These are phyloP conservation scores for Dactylorhiza incarnata DNA, from an alignment of 106 monocot genomes.

Conservation along the genomic window DNA sequence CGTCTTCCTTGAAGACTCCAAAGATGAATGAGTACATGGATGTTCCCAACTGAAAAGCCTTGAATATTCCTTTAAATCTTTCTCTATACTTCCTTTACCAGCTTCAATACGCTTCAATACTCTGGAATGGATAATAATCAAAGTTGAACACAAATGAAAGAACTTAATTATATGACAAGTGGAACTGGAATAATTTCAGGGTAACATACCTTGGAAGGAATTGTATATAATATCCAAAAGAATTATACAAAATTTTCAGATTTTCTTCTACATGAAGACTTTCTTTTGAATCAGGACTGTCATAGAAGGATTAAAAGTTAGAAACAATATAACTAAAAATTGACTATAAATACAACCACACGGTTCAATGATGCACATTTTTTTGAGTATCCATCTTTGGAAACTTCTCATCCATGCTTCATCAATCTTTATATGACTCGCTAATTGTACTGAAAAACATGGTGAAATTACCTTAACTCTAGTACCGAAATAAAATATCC, in stretches of 20 bases:
- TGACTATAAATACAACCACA: background rate
- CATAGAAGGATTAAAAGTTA: slow-evolving; percentile 2
- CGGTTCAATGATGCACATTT: background rate
- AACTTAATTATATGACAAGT: background rate
- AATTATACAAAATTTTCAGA: slow-evolving; percentile 77
- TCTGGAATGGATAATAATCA: slow-evolving; percentile 23
- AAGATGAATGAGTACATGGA: slow-evolving; percentile 20
- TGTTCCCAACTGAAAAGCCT: slow-evolving; percentile 74
- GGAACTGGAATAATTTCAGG: background rate
- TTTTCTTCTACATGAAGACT: slow-evolving; percentile 17
- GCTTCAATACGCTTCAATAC: slow-evolving; percentile 51
- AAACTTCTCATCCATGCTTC: background rate
- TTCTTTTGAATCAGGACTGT: slow-evolving; percentile 20
- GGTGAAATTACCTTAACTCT: too few species aligned
- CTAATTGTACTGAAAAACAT: background rate
- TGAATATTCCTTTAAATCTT: slow-evolving; percentile 55
- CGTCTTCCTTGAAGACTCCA: slow-evolving; percentile 55
- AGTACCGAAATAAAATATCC: background rate
- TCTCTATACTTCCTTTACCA: slow-evolving; percentile 42
- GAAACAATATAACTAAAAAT: background rate
- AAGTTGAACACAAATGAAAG: background rate
- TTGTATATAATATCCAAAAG: slow-evolving; percentile 84
- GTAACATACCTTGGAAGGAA: slow-evolving; percentile 72
- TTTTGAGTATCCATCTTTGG: background rate
- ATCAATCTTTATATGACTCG: background rate